These are phyloP conservation scores for Macrophomina tecta DNA, from an alignment of 2,329 filamentous ascomycete species.

Conservation along the genomic window DNA sequence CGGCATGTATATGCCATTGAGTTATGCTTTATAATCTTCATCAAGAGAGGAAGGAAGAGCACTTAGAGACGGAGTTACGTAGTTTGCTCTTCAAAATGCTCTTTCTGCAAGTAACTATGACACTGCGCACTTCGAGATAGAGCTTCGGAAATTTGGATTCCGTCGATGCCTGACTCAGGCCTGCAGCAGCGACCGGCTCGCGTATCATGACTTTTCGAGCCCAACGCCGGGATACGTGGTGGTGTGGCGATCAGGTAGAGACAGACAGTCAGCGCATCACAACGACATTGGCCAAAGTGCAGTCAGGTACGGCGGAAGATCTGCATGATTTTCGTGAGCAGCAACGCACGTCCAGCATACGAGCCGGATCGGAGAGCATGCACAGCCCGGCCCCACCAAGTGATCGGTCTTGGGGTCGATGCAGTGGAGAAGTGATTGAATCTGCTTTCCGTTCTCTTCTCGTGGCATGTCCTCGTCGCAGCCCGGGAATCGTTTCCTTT, in stretches of 20 bases:
- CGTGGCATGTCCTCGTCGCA: neutral
- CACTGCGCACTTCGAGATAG: neutral
- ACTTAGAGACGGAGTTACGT: neutral
- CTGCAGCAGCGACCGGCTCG: neutral
- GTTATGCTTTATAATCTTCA: neutral
- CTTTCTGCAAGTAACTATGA: neutral
- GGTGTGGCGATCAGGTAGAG: neutral
- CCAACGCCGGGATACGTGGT: neutral
- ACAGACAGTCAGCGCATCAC: neutral
- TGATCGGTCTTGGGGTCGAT: neutral
- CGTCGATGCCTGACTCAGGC: neutral
- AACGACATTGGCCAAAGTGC: neutral
- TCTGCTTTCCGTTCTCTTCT: neutral
- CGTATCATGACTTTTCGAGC: neutral
- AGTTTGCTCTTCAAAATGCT: neutral
- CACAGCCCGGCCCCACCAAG: neutral
- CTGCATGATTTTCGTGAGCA: slow-evolving; percentile 1
- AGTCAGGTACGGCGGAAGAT: slow-evolving; percentile 11
- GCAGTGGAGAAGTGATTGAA: neutral
- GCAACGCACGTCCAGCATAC: neutral
- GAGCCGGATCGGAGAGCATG: neutral
- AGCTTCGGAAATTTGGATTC: neutral
- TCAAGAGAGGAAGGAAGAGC: neutral
- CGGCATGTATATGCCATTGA: neutral
- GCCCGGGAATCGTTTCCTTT: neutral